Evolutionary conservation across 495 filamentous ascomycete species (phyloP), one percentile per base, ranked within the genome.

Genomic region (Neurospora hispaniola): DNA sequence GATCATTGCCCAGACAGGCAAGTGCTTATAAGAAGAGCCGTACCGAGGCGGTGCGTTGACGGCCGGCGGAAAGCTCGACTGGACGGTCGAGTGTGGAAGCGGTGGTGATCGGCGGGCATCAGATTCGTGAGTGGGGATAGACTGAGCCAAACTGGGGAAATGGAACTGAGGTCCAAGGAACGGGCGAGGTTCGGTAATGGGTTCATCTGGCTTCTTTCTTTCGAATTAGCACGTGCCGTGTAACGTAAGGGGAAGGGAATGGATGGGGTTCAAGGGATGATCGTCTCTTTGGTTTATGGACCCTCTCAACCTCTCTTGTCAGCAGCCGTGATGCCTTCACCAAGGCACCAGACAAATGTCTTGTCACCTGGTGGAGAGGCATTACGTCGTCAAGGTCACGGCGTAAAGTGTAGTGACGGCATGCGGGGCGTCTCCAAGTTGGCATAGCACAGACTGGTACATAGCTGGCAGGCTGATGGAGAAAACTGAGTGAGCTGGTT

Each of bases 1-100:
- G 73, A 78, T 78, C 76, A 70, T 76, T 78, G 31, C 76, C 70
- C 20, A 40, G 42, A 74, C 72, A 42, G 72, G 76, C 70, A 75
- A 74, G 68, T 66, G 35, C 46, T 39, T 39, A 23, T 46, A 44
- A 73, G 46, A 75, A 70, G 41, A 76, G 71, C 70, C 54, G 54
- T 66, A 35, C 54, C 54, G 14, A 66, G 54, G 54, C 54, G 54
- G 54, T 35, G 54, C 54, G 27, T 35, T 14, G 54, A 38, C 27
- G 27, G 27, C 54, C 54, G 54, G 54, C 27, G 54, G 54, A 66
- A 66, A 66, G 3, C 27, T 66, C 27, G 54, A 69, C 35, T 66
- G 54, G 54, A 69, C 35, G 40, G 72, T 68, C 44, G 18, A n/a
- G 38, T 40, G 39, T 48, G 69, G 68, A 73, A 48, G 73, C 71